Evolutionary conservation across 108 stramenopile genomes (phyloP), one percentile per base, ranked within the genome.

Genomic region (Cyclotella sp.): DNA sequence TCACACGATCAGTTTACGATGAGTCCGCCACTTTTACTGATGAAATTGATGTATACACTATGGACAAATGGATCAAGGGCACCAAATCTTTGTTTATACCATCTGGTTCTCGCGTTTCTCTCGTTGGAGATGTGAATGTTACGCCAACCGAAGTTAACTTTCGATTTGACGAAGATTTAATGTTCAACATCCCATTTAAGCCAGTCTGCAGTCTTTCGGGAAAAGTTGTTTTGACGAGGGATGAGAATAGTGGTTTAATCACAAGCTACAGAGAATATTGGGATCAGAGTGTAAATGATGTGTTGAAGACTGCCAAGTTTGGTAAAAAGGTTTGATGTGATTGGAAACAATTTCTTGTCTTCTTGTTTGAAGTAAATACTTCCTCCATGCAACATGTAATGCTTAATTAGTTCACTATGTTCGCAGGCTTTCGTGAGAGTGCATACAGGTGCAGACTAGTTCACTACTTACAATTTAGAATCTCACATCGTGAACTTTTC

Each of bases 21-120:
- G 91, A 94, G 76, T 83, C 85, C 4, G 88, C 89, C 14, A 88
- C 81, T 13, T 96, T 96, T 69, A 91, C 89, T 0, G 95, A 96
- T 72, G 95, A 96, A 77, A 96, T 96, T 66, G 95, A 96, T 73
- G 89, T 89, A 0, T 96, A 96, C 76, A 66, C 77, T 30, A 68
- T 95, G 81, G 88, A 93, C 57, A 80, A 93, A 63, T 95, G 94
- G 92, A 88, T 96, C 34, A 81, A 78, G 49, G 95, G 95, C 3
- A 96, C 95, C 3, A 73, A 87, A 70, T 78, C 84, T 54, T 77
- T 96, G 11, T 96, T 96, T 79, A 90, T 93, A 9, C 68, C 83
- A 15, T 78, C 83, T n/a, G 86, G 85, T 27, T 91, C 88, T 0
- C 43, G 85, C 18, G 87, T 95, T 9, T 60, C 68, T 11, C 63